These are phyloP conservation scores for Hymenoscyphus repandus DNA, from an alignment of 2,329 filamentous ascomycete species.

Conservation along the genomic window DNA sequence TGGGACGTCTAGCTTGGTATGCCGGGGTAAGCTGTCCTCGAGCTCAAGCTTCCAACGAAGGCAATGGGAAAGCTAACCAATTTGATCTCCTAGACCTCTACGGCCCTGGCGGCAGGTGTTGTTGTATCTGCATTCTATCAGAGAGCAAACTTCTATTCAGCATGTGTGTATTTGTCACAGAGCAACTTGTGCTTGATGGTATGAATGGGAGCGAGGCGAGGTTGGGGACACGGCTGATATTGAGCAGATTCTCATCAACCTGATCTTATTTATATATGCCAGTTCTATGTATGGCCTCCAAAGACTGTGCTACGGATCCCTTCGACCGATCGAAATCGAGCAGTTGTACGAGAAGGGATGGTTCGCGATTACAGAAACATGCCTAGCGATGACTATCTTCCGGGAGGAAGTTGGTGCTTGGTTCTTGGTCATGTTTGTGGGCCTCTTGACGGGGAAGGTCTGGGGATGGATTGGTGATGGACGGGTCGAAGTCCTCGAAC, in stretches of 20 bases:
- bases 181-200: slow-evolving; percentile 95
- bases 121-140: slow-evolving; percentile 89
- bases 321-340: slow-evolving; percentile 92
- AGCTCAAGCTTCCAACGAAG: slow-evolving; percentile 2
- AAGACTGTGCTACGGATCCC: slow-evolving; percentile 80
- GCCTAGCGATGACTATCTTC: slow-evolving; percentile 97
- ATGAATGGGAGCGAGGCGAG: slow-evolving; percentile 27
- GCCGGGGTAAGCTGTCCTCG: slow-evolving; percentile 40
- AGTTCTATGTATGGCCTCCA: slow-evolving; percentile 83
- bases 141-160: slow-evolving; percentile 96
- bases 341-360: slow-evolving; percentile 96
- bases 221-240: slow-evolving; percentile 8
- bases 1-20: slow-evolving; percentile 42
- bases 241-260: slow-evolving; percentile 77
- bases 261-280: slow-evolving; percentile 75
- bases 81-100: slow-evolving; percentile 57
- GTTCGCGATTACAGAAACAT: slow-evolving; percentile 97
- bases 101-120: slow-evolving; percentile 76
- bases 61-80: background rate
- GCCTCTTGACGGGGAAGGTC: slow-evolving; percentile 86
- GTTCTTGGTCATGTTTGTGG: slow-evolving; percentile 95
- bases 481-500: slow-evolving; percentile 87
- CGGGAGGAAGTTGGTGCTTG: slow-evolving; percentile 89
- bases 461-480: slow-evolving; percentile 99
- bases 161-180: slow-evolving; percentile 92